Percentiles rank a stretch among this genome's conserved stretches.
phyloP scores from a whole-genome alignment of 2,329 filamentous ascomycete species.

The Didymella keratinophila region DNA sequence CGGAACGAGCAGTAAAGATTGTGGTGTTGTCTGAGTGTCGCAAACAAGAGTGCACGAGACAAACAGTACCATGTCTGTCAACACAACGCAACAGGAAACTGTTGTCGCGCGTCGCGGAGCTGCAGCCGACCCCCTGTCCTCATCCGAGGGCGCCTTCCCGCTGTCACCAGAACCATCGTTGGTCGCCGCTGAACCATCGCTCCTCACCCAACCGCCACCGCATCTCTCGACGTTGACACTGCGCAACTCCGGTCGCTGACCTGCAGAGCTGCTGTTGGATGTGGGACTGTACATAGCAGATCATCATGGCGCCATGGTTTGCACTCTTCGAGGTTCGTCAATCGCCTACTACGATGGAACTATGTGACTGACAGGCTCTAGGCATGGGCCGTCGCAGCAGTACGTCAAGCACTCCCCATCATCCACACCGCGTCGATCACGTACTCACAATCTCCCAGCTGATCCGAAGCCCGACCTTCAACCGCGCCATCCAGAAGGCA shows the following conservation, averaged over 20 bases:
- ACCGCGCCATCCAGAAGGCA: constrained; percentile 60
- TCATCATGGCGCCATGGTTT: constrained; percentile 43
- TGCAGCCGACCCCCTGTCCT: background rate
- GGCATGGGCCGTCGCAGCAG: constrained; percentile 50
- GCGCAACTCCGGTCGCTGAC: background rate
- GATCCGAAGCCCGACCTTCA: constrained; percentile 63
- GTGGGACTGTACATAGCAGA: background rate
- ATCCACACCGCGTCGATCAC: background rate
- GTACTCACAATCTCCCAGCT: constrained; percentile 48
- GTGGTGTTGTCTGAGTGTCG: background rate
- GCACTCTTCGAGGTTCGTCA: constrained; percentile 44
- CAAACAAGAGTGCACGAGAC: background rate
- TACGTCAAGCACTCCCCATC: constrained; percentile 27
- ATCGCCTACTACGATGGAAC: background rate
- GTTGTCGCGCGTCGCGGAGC: background rate
- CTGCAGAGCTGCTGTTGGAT: background rate
- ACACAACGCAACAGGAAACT: background rate
- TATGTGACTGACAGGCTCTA: constrained; percentile 36
- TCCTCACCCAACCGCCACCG: constrained; percentile 15
- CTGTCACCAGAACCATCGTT: background rate
- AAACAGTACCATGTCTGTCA: background rate
- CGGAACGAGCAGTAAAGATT: background rate
- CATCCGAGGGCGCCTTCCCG: background rate
- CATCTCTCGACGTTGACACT: background rate
- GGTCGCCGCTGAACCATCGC: constrained; percentile 17